Evolutionary conservation across 768 basidiomycete genomes (phyloP).

Genomic region (Auricularia cornea): DNA sequence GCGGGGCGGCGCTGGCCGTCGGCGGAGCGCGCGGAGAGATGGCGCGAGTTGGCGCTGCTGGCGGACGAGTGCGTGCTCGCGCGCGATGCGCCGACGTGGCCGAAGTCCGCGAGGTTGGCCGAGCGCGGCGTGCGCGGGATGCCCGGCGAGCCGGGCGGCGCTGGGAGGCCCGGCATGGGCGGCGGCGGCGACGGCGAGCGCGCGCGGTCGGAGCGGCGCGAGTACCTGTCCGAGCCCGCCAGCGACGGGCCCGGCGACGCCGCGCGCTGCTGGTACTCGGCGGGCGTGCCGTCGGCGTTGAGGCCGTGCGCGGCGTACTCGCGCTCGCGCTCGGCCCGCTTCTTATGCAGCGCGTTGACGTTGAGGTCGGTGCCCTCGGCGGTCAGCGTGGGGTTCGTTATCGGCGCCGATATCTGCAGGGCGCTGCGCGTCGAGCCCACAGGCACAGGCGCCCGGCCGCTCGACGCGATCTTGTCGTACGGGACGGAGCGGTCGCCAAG

Average conservation of each 20-base stretch:
- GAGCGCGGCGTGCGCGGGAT: not conserved
- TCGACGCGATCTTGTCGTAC: slow-evolving; percentile 57
- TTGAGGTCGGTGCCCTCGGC: slow-evolving; percentile 64
- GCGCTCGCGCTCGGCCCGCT: slow-evolving; percentile 47
- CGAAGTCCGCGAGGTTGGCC: not conserved
- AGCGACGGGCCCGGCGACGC: slow-evolving; percentile 5
- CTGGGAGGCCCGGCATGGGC: not conserved
- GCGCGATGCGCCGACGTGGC: not conserved
- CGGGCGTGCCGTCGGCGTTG: slow-evolving; percentile 26
- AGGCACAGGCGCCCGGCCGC: slow-evolving; percentile 50
- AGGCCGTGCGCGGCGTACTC: slow-evolving; percentile 33
- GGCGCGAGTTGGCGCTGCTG: not conserved
- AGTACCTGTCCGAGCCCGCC: not conserved
- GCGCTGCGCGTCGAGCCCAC: slow-evolving; percentile 49
- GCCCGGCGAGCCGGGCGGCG: not conserved
- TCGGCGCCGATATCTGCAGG: slow-evolving; percentile 65
- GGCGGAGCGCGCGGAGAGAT: not conserved
- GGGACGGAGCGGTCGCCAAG: slow-evolving; percentile 60
- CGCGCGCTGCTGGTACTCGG: slow-evolving; percentile 6
- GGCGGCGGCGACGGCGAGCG: not conserved
- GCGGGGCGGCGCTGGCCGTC: not conserved
- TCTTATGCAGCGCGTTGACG: slow-evolving; percentile 43
- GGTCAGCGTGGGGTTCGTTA: slow-evolving; percentile 75
- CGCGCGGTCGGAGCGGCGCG: not conserved
- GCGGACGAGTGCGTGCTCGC: not conserved